Conservation (phyloP, 257 asterid genomes). For the Solanum etuberosum region DNA sequence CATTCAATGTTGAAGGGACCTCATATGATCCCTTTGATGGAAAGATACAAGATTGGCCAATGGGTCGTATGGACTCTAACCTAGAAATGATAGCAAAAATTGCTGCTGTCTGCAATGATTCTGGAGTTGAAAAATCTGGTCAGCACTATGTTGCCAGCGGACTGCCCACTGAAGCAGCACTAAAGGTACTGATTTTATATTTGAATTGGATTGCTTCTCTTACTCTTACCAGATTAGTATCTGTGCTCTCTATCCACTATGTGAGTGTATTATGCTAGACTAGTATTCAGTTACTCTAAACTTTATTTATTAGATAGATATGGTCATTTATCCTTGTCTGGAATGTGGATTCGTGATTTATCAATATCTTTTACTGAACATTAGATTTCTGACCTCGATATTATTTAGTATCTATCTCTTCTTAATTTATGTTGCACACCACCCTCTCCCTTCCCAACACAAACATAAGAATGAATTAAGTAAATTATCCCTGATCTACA, state of each 20-base stretch:
- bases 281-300: not conserved
- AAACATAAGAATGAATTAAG: not conserved
- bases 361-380: not conserved
- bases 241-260: not conserved
- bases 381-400: not conserved
- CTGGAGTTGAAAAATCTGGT: slow-evolving; percentile 78
- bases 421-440: not conserved
- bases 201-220: not conserved
- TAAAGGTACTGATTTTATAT: slow-evolving; percentile 45
- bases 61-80: slow-evolving; percentile 58
- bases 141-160: slow-evolving; percentile 68
- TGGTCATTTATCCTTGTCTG: not conserved
- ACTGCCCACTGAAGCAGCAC: slow-evolving; percentile 95
- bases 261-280: not conserved
- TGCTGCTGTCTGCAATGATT: slow-evolving; percentile 95
- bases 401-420: not conserved
- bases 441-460: not conserved
- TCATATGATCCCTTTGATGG: slow-evolving; percentile 86
- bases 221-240: not conserved
- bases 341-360: not conserved
- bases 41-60: slow-evolving; percentile 63
- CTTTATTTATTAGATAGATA: not conserved
- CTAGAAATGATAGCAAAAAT: slow-evolving; percentile 88
- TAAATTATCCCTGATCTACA: not conserved
- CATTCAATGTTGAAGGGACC: slow-evolving; percentile 77